A percentile compares a stretch with the other conserved stretches of the same genome.
Conservation (phyloP, 78 protist species). For the Paratrimastix pyriformis region DNA sequence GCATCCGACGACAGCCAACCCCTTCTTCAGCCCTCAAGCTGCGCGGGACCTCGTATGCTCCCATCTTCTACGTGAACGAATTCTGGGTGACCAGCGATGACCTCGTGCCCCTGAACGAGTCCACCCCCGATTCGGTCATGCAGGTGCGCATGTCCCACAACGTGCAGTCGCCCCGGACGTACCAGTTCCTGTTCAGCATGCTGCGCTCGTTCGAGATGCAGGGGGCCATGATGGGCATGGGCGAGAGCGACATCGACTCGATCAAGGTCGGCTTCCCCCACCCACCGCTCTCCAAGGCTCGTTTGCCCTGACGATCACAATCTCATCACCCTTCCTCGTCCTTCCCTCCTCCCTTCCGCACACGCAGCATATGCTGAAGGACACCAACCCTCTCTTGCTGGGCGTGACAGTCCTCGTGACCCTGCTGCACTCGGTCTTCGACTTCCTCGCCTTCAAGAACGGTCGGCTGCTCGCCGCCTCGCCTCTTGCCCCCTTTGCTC, state of each 20-base stretch:
- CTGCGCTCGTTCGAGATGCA: constrained; percentile 18
- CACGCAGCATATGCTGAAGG: constrained; percentile 60
- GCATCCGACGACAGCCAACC: too few species aligned
- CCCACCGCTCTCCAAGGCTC: too few species aligned
- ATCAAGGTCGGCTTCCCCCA: too few species aligned
- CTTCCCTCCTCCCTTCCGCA: constrained; percentile 28
- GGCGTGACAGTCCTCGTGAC: constrained; percentile 70
- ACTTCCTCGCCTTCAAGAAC: constrained; percentile 89
- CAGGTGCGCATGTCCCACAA: constrained; percentile 10
- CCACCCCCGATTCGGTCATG: neutral
- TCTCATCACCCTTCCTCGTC: too few species aligned
- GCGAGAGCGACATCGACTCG: neutral
- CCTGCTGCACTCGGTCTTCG: constrained; percentile 77
- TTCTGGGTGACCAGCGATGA: constrained; percentile 54
- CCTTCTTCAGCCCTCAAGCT: too few species aligned
- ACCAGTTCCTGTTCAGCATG: constrained; percentile 14
- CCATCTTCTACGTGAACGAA: constrained; percentile 50
- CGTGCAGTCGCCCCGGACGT: too few species aligned
- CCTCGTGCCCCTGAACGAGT: too few species aligned
- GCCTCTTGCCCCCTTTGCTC: neutral
- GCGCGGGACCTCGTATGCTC: too few species aligned
- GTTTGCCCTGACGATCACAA: too few species aligned
- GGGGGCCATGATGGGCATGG: neutral
- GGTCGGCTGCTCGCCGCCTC: constrained; percentile 26
- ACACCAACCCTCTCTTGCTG: constrained; percentile 68